Conservation (phyloP, 257 asterid genomes). For the Schizonepeta tenuifolia region DNA sequence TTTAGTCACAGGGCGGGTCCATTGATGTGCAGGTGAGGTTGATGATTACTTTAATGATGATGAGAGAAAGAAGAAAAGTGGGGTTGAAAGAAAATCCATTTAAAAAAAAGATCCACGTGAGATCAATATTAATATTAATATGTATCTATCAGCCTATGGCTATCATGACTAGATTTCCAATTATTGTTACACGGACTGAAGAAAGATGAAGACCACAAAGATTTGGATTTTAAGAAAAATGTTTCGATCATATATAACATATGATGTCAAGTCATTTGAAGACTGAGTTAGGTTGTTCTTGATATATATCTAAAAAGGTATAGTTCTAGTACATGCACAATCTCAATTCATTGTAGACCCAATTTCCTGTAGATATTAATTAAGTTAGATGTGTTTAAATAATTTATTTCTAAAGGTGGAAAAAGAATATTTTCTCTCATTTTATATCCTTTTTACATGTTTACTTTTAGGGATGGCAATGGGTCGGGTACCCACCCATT, state of each 20-base stretch:
- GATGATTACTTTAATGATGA: conserved; percentile 32
- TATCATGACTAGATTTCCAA: conserved; percentile 53
- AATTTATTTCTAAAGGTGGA: not conserved
- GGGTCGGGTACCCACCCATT: too few species aligned
- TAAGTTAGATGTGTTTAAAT: not conserved
- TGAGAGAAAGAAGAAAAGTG: conserved; percentile 22
- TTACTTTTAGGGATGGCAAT: too few species aligned
- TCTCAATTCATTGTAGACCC: not conserved
- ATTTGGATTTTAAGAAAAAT: conserved; percentile 9
- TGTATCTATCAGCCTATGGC: conserved; percentile 4
- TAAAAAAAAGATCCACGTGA: conserved; percentile 25
- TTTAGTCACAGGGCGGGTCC: not conserved
- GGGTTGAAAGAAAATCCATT: not conserved
- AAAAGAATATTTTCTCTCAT: too few species aligned
- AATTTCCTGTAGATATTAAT: not conserved
- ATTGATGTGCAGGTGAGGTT: conserved; percentile 25
- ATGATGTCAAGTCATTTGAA: not conserved
- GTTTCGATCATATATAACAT: not conserved
- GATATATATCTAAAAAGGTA: not conserved
- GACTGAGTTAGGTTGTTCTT: not conserved
- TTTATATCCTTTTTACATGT: too few species aligned
- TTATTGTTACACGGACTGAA: conserved; percentile 16
- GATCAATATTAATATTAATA: conserved; percentile 12
- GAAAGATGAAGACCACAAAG: conserved; percentile 5
- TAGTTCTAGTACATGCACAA: not conserved